A percentile compares a stretch with the other conserved stretches of the same genome.
Conservation (phyloP, 257 asterid genomes). For the Avicennia marina region DNA sequence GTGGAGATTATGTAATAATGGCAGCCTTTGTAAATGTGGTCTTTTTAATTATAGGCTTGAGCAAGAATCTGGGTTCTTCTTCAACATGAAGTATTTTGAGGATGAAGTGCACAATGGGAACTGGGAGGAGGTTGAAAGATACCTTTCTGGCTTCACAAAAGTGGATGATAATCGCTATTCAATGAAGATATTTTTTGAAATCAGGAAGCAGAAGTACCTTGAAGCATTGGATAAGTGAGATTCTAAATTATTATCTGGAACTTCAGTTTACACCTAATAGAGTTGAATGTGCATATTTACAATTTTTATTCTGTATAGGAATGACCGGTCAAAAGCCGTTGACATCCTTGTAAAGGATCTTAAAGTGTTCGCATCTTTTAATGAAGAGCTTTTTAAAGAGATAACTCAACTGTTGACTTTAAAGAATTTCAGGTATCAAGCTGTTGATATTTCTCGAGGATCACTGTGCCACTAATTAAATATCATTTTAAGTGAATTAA, state of each 20-base stretch:
- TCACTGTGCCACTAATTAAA: too few relatives aligned
- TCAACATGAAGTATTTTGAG: constrained; percentile 93
- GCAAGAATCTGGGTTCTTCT: constrained; percentile 96
- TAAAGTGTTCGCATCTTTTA: constrained; percentile 32
- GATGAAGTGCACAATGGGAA: constrained; percentile 93
- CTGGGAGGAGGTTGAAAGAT: constrained; percentile 96
- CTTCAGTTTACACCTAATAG: too few relatives aligned
- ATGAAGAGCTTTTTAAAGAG: constrained; percentile 36
- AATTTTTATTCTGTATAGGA: too few relatives aligned
- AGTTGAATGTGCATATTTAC: too few relatives aligned
- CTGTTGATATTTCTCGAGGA: background rate
- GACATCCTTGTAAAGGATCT: constrained; percentile 32
- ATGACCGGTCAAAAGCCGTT: constrained; percentile 30
- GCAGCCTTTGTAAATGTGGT: constrained; percentile 18
- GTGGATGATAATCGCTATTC: constrained; percentile 93
- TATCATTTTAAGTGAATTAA: background rate
- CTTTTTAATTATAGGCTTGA: constrained; percentile 65
- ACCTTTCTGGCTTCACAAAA: constrained; percentile 94
- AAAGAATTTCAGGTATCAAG: constrained; percentile 29
- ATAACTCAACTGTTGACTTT: constrained; percentile 35
- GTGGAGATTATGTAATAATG: constrained; percentile 17
- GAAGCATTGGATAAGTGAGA: constrained; percentile 97
- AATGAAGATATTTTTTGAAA: constrained; percentile 93
- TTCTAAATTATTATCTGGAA: too few relatives aligned
- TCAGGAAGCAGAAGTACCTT: constrained; percentile 96